These are phyloP conservation scores for Triangularia verruculosa DNA, from an alignment of 2,329 filamentous ascomycete genomes.

Conservation along the genomic window DNA sequence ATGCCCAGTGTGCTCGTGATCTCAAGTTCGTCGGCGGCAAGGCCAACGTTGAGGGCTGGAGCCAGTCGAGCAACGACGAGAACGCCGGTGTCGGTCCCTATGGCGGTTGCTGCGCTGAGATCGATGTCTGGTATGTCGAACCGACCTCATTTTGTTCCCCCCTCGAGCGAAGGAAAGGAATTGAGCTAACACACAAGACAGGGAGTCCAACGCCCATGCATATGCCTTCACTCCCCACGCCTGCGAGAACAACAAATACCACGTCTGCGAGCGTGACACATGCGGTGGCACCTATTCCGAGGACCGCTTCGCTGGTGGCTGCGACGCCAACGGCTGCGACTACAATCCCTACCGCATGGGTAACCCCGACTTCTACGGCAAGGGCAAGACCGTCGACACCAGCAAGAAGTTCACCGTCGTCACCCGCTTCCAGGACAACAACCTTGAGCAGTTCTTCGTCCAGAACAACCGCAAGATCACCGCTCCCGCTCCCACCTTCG, in stretches of 20 bases:
- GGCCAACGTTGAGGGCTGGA: conserved; percentile 45
- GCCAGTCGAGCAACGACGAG: conserved; percentile 45
- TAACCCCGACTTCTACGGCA: conserved; percentile 54
- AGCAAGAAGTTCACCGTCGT: conserved; percentile 53
- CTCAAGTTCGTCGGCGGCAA: conserved; percentile 51
- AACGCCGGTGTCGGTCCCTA: conserved; percentile 44
- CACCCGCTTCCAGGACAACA: conserved; percentile 50
- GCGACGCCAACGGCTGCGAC: conserved; percentile 60
- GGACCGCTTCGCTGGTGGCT: conserved; percentile 51
- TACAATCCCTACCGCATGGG: conserved; percentile 60
- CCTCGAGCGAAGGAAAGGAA: not conserved
- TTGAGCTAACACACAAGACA: conserved; percentile 30
- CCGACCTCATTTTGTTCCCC: not conserved
- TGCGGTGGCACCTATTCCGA: conserved; percentile 43
- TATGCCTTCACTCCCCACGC: conserved; percentile 58
- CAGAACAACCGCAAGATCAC: conserved; percentile 53
- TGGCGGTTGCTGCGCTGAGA: conserved; percentile 52
- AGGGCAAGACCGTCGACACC: conserved; percentile 51
- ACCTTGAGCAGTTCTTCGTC: conserved; percentile 55
- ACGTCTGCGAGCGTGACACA: conserved; percentile 36
- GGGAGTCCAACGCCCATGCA: conserved; percentile 59
- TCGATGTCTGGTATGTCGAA: conserved; percentile 46
- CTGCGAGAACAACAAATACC: conserved; percentile 46
- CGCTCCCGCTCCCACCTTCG: conserved; percentile 35
- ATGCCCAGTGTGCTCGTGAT: conserved; percentile 45